These are phyloP conservation scores for Nakaseomyces delphensis DNA, from an alignment of 1,139 yeast genomes.

Conservation along the genomic window DNA sequence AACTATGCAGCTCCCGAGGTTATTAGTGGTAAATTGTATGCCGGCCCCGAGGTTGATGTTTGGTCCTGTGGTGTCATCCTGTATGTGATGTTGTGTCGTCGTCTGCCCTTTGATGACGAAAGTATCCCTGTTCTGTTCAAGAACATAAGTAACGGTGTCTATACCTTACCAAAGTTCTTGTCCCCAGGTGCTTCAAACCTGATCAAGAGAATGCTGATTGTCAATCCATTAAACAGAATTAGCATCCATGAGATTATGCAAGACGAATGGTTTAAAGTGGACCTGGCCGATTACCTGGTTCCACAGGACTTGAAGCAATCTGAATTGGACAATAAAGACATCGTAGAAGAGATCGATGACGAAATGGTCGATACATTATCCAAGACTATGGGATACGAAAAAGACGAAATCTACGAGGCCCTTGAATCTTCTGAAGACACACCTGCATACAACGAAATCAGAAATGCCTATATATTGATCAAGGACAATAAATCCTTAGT, in stretches of 20 bases:
- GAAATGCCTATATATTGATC: slow-evolving; percentile 86
- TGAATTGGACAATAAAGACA: slow-evolving; percentile 30
- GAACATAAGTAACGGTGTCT: slow-evolving; percentile 91
- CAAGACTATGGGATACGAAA: slow-evolving; percentile 86
- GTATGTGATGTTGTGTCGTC: slow-evolving; percentile 93
- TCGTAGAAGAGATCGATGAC: slow-evolving; percentile 49
- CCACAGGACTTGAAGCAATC: slow-evolving; percentile 52
- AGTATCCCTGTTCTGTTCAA: slow-evolving; percentile 93
- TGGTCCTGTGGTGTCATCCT: slow-evolving; percentile 98
- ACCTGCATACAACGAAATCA: slow-evolving; percentile 58
- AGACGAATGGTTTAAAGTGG: slow-evolving; percentile 90
- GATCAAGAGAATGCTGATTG: slow-evolving; percentile 89
- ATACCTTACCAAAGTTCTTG: slow-evolving; percentile 81
- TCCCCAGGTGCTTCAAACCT: slow-evolving; percentile 82
- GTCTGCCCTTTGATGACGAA: slow-evolving; percentile 96
- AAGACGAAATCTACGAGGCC: slow-evolving; percentile 76
- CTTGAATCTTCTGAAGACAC: slow-evolving; percentile 38
- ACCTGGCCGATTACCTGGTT: slow-evolving; percentile 70
- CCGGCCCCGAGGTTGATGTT: slow-evolving; percentile 98
- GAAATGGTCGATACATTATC: slow-evolving; percentile 71
- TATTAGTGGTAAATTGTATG: slow-evolving; percentile 89
- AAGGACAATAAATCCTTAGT: slow-evolving; percentile 71
- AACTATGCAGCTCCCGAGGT: slow-evolving; percentile 99
- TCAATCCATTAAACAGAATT: slow-evolving; percentile 90
- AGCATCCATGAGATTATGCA: slow-evolving; percentile 91